phyloP scores from a whole-genome alignment of 495 filamentous ascomycete species.

The Aspergillus diversus region DNA sequence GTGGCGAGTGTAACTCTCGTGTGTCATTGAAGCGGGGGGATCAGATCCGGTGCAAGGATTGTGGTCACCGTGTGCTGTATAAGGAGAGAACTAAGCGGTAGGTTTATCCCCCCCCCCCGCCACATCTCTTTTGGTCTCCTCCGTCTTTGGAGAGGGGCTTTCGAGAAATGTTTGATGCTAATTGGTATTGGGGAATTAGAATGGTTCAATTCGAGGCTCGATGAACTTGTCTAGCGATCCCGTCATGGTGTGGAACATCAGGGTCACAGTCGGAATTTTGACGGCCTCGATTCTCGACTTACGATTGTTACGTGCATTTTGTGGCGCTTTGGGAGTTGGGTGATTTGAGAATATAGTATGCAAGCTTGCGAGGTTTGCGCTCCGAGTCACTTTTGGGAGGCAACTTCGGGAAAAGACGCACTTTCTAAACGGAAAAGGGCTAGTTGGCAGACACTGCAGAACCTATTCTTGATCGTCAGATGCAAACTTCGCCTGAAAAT shows the following conservation, averaged over 20 bases:
- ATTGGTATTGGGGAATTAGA: conserved; percentile 40
- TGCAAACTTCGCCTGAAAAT: conserved; percentile 4
- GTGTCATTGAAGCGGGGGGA: conserved; percentile 82
- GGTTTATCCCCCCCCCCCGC: conserved; percentile 31
- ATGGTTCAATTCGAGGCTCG: conserved; percentile 99
- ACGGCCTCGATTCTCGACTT: not conserved
- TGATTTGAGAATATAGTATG: conserved; percentile 9
- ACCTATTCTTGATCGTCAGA: not conserved
- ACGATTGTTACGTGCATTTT: conserved; percentile 21
- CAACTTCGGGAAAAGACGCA: not conserved
- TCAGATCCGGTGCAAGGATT: conserved; percentile 92
- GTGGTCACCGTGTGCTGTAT: conserved; percentile 93
- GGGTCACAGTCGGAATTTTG: not conserved
- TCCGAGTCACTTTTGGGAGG: not conserved
- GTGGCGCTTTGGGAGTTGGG: conserved; percentile 23
- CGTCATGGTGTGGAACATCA: not conserved
- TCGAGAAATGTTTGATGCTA: too few relatives aligned
- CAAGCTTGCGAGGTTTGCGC: not conserved
- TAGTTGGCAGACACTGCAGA: not conserved
- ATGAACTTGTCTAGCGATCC: conserved; percentile 37
- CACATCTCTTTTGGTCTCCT: conserved; percentile 9
- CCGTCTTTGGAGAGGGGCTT: not conserved
- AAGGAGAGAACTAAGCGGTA: conserved; percentile 98
- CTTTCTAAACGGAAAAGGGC: not conserved
- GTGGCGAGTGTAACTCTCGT: conserved; percentile 87